A percentile compares a stretch with the other conserved stretches of the same genome.
These are phyloP conservation scores for Macrolepiota albuminosa DNA, from an alignment of 768 basidiomycete genomes.

Conservation along the genomic window DNA sequence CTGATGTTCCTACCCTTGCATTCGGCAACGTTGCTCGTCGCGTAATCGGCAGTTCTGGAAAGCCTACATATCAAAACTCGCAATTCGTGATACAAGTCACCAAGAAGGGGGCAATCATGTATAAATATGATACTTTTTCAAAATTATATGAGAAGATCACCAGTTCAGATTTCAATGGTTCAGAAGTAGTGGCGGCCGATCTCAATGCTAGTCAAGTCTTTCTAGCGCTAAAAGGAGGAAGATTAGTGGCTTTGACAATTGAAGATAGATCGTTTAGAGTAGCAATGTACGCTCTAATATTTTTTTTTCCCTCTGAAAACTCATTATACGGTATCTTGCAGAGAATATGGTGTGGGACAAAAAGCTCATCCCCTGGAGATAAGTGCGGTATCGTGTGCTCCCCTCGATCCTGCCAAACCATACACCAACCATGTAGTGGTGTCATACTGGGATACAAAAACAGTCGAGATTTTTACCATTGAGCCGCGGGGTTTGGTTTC, in stretches of 20 bases:
- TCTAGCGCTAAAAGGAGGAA: slow-evolving; percentile 53
- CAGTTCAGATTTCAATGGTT: slow-evolving; percentile 28
- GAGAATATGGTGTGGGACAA: slow-evolving; percentile 9
- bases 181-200: slow-evolving; percentile 62
- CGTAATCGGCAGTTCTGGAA: slow-evolving; percentile 23
- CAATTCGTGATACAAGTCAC: slow-evolving; percentile 73
- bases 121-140: slow-evolving; percentile 48
- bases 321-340: not conserved
- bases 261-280: slow-evolving; percentile 31
- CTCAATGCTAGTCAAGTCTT: slow-evolving; percentile 66
- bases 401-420: slow-evolving; percentile 41
- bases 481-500: slow-evolving; percentile 21
- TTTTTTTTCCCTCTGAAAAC: not conserved
- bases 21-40: slow-evolving; percentile 50
- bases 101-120: slow-evolving; percentile 43
- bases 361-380: slow-evolving; percentile 40
- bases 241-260: slow-evolving; percentile 46
- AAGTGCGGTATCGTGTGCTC: slow-evolving; percentile 64
- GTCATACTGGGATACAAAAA: slow-evolving; percentile 74
- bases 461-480: slow-evolving; percentile 50
- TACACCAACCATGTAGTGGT: slow-evolving; percentile 51
- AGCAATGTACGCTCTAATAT: slow-evolving; percentile 22
- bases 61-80: slow-evolving; percentile 37
- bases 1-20: slow-evolving; percentile 54
- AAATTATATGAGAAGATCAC: slow-evolving; percentile 36